These are phyloP conservation scores for Fusarium illudens DNA, from an alignment of 2,329 filamentous ascomycete species.

Conservation along the genomic window DNA sequence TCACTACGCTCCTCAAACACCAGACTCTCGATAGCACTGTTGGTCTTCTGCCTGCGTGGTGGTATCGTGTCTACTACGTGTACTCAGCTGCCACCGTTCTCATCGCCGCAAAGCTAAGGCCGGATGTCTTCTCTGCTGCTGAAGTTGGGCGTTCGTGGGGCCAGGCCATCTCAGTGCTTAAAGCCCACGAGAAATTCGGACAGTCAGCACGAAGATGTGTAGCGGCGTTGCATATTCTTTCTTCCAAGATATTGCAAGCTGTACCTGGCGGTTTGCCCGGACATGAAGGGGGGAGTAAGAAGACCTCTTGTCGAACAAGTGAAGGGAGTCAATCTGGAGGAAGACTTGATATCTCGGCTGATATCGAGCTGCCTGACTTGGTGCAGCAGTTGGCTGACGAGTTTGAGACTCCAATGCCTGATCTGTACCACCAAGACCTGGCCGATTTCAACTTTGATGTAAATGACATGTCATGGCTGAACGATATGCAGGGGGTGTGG, in stretches of 20 bases:
- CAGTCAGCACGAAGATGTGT: slow-evolving; percentile 46
- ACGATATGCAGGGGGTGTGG: slow-evolving; percentile 46
- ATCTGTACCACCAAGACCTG: slow-evolving; percentile 37
- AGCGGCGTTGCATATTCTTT: slow-evolving; percentile 47
- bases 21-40: slow-evolving; percentile 45
- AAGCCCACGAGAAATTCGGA: slow-evolving; percentile 46
- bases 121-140: slow-evolving; percentile 41
- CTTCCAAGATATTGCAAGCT: slow-evolving; percentile 45
- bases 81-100: slow-evolving; percentile 50
- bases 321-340: not conserved
- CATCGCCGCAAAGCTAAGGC: slow-evolving; percentile 48
- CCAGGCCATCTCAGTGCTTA: slow-evolving; percentile 45
- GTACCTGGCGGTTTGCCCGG: not conserved
- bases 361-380: slow-evolving; percentile 15
- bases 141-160: slow-evolving; percentile 46
- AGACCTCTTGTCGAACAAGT: not conserved
- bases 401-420: slow-evolving; percentile 33
- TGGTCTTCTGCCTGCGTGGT: slow-evolving; percentile 50
- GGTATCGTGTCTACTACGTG: slow-evolving; percentile 51
- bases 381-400: slow-evolving; percentile 33
- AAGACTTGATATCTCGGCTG: not conserved
- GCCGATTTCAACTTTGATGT: slow-evolving; percentile 44
- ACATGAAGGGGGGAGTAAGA: not conserved
- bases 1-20: slow-evolving; percentile 43
- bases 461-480: slow-evolving; percentile 47